These are phyloP conservation scores for Pseudogymnoascus sp. DNA, from an alignment of 2,329 filamentous ascomycete genomes.

Conservation along the genomic window DNA sequence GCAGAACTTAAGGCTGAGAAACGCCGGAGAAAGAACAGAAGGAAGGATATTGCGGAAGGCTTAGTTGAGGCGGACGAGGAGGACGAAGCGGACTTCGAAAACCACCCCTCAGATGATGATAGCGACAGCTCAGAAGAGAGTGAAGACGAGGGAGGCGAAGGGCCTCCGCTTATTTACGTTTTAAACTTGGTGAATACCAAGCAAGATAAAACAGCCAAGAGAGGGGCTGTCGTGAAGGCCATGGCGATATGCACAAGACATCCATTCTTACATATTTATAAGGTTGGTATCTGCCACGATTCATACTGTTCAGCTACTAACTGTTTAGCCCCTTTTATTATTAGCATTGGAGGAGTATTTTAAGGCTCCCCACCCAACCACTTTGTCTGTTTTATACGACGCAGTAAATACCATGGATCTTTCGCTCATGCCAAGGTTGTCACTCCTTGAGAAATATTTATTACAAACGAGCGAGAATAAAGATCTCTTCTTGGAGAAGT, in stretches of 20 bases:
- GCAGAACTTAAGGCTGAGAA: constrained; percentile 54
- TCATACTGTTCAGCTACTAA: constrained; percentile 16
- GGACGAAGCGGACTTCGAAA: constrained; percentile 39
- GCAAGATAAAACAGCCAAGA: constrained; percentile 84
- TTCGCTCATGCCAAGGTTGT: constrained; percentile 82
- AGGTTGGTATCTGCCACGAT: constrained; percentile 45
- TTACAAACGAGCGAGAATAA: constrained; percentile 87
- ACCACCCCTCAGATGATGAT: constrained; percentile 42
- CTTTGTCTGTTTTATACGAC: constrained; percentile 78
- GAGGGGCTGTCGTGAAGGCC: constrained; percentile 91
- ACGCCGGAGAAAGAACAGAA: constrained; percentile 42
- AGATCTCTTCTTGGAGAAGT: constrained; percentile 96
- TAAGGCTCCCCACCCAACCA: constrained; percentile 80
- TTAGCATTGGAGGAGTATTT: constrained; percentile 96
- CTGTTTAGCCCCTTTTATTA: constrained; percentile 66
- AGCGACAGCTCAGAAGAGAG: constrained; percentile 45
- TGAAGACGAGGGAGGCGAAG: constrained; percentile 66
- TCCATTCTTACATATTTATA: constrained; percentile 97
- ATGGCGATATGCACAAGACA: constrained; percentile 99
- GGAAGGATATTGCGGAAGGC: constrained; percentile 43
- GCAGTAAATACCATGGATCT: constrained; percentile 96
- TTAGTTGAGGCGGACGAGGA: constrained; percentile 36
- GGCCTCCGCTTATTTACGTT: constrained; percentile 91
- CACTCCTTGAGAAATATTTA: constrained; percentile 73
- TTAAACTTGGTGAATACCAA: constrained; percentile 97